A percentile compares a stretch with the other conserved stretches of the same genome.
Conservation (phyloP, 1,284 basidiomycete species). For the Erythrobasidium hasegawianum region DNA sequence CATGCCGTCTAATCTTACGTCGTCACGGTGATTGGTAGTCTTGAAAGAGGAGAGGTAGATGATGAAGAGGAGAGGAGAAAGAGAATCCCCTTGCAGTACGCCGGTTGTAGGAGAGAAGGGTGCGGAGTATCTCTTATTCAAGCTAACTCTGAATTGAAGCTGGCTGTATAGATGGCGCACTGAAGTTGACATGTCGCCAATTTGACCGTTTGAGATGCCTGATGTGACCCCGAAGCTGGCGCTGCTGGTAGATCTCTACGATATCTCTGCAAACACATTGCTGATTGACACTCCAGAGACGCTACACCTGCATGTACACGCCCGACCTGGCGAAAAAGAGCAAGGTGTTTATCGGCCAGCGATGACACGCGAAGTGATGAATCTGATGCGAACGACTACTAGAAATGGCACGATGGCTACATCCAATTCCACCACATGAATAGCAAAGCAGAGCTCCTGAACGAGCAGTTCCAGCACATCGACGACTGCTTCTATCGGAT, state of each 20-base stretch:
- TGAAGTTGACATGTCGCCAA: too few relatives aligned
- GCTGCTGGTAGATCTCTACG: not conserved
- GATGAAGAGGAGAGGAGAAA: too few relatives aligned
- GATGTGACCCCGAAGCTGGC: not conserved
- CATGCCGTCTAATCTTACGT: too few relatives aligned
- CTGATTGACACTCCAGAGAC: slow-evolving; percentile 14
- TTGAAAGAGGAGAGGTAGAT: too few relatives aligned
- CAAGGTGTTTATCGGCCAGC: slow-evolving; percentile 2
- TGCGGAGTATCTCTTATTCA: too few relatives aligned
- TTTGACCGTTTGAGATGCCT: too few relatives aligned
- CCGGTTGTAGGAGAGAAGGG: too few relatives aligned
- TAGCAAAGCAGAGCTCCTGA: slow-evolving; percentile 16
- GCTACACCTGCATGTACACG: slow-evolving; percentile 34
- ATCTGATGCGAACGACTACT: not conserved
- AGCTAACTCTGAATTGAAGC: too few relatives aligned
- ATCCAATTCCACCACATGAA: slow-evolving; percentile 32
- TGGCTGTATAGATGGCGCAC: too few relatives aligned
- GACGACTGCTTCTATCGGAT: slow-evolving; percentile 32
- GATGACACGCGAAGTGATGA: too few relatives aligned
- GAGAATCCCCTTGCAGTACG: too few relatives aligned
- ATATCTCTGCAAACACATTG: not conserved
- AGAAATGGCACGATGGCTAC: slow-evolving; percentile 34
- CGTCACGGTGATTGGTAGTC: too few relatives aligned
- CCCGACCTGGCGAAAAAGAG: slow-evolving; percentile 30
- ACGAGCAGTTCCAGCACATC: slow-evolving; percentile 20